These are phyloP conservation scores for Sugiyamaella paludigena DNA, from an alignment of 1,139 yeast genomes.

Conservation along the genomic window DNA sequence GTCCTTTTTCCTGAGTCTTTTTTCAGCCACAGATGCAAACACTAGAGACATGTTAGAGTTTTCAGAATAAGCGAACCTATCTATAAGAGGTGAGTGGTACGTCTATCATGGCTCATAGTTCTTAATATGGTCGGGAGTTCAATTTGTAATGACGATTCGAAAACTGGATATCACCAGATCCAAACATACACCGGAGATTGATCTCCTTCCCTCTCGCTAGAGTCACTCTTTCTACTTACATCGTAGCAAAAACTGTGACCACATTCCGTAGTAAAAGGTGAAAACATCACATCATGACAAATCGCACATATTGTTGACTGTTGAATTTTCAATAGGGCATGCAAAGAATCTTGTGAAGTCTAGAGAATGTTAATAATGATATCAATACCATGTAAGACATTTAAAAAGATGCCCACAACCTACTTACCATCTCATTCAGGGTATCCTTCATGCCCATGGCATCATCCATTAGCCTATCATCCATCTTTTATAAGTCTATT, in stretches of 20 bases:
- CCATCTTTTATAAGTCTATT: slow-evolving; percentile 5
- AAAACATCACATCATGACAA: slow-evolving; percentile 37
- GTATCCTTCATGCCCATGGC: slow-evolving; percentile 18
- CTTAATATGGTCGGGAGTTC: too few relatives aligned
- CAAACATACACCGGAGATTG: too few relatives aligned
- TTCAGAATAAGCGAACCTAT: background rate
- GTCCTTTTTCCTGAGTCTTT: slow-evolving; percentile 21
- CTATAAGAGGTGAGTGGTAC: too few relatives aligned
- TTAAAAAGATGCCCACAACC: too few relatives aligned
- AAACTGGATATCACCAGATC: too few relatives aligned
- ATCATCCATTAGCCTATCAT: slow-evolving; percentile 15
- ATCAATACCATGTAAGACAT: background rate
- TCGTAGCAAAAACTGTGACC: slow-evolving; percentile 39
- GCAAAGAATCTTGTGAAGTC: slow-evolving; percentile 15
- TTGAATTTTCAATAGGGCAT: slow-evolving; percentile 23
- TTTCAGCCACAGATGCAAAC: slow-evolving; percentile 31
- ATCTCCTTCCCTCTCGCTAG: too few relatives aligned
- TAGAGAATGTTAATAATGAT: background rate
- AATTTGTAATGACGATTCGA: too few relatives aligned
- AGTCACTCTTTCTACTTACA: slow-evolving; percentile 23
- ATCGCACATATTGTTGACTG: slow-evolving; percentile 33
- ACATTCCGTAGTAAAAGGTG: slow-evolving; percentile 36
- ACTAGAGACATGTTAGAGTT: slow-evolving; percentile 21
- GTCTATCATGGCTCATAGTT: too few relatives aligned
- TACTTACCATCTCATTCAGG: slow-evolving; percentile 16